These are phyloP conservation scores for Zopfia rhizophila DNA, from an alignment of 2,329 filamentous ascomycete genomes.

Conservation along the genomic window DNA sequence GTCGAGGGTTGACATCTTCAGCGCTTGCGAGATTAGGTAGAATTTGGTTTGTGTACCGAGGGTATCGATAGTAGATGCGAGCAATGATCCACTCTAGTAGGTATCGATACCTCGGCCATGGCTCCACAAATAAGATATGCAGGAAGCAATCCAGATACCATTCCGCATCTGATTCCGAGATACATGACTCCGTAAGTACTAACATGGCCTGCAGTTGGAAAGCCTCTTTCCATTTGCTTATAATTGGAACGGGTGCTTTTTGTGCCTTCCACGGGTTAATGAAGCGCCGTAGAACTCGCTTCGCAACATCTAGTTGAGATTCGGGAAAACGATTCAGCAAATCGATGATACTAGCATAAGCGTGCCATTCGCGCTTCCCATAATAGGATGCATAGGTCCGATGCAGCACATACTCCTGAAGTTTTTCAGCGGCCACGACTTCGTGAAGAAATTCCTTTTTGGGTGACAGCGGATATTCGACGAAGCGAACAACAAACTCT, in stretches of 20 bases:
- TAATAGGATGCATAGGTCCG: constrained; percentile 57
- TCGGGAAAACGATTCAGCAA: constrained; percentile 53
- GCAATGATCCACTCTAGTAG: constrained; percentile 61
- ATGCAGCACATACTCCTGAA: constrained; percentile 41
- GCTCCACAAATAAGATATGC: constrained; percentile 56
- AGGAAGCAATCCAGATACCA: constrained; percentile 51
- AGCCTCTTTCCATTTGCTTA: constrained; percentile 60
- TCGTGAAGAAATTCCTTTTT: constrained; percentile 59
- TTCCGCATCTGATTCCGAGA: constrained; percentile 38
- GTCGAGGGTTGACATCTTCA: constrained; percentile 59
- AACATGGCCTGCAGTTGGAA: constrained; percentile 60
- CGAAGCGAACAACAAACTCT: constrained; percentile 52
- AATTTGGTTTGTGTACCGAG: constrained; percentile 43
- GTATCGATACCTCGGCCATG: constrained; percentile 59
- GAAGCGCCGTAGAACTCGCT: constrained; percentile 45
- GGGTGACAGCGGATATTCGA: constrained; percentile 53
- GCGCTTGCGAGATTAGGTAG: constrained; percentile 49
- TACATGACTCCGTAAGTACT: constrained; percentile 52
- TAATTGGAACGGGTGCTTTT: constrained; percentile 54
- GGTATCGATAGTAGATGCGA: constrained; percentile 52
- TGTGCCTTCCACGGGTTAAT: constrained; percentile 57
- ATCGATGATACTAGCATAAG: constrained; percentile 59
- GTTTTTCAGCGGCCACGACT: constrained; percentile 49
- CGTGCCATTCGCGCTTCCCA: constrained; percentile 54
- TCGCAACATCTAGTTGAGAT: constrained; percentile 32